These are phyloP conservation scores for Teunomyces atbi DNA, from an alignment of 805 yeast species.

Conservation along the genomic window DNA sequence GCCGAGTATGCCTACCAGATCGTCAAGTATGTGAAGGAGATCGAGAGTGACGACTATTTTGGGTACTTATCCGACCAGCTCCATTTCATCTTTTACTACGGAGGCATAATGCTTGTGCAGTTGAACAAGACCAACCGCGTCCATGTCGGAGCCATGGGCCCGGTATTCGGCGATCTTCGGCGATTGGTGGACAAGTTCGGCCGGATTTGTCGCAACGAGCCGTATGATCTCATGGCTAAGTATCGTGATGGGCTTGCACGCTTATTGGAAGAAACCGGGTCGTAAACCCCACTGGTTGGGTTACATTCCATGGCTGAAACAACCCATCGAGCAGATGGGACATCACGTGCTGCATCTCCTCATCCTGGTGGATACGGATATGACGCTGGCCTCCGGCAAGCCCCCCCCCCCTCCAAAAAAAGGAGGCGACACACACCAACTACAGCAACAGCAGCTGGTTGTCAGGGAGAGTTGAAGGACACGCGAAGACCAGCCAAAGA, in stretches of 20 bases:
- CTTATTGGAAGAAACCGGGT: neutral
- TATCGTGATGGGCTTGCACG: slow-evolving; percentile 24
- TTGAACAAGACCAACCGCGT: slow-evolving; percentile 9
- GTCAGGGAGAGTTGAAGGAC: no score
- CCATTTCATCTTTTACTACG: slow-evolving; percentile 50
- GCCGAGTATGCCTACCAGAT: slow-evolving; percentile 42
- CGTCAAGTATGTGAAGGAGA: slow-evolving; percentile 38
- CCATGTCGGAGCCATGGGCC: neutral
- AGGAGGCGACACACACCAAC: no score
- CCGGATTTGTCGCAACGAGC: slow-evolving; percentile 25
- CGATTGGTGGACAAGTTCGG: slow-evolving; percentile 27
- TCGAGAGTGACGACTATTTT: slow-evolving; percentile 55
- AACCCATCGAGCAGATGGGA: no score
- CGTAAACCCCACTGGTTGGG: no score
- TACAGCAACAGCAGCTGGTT: no score
- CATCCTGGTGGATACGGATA: no score
- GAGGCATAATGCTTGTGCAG: slow-evolving; percentile 37
- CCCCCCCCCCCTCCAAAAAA: no score
- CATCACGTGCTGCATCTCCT: no score
- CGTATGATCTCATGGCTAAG: slow-evolving; percentile 29
- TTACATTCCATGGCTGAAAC: no score
- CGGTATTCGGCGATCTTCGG: slow-evolving; percentile 13
- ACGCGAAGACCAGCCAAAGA: no score
- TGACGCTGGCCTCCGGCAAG: no score
- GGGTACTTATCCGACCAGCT: slow-evolving; percentile 71